Evolutionary conservation across 768 basidiomycete species (phyloP).

Genomic region (Suillus cothurnatus): DNA sequence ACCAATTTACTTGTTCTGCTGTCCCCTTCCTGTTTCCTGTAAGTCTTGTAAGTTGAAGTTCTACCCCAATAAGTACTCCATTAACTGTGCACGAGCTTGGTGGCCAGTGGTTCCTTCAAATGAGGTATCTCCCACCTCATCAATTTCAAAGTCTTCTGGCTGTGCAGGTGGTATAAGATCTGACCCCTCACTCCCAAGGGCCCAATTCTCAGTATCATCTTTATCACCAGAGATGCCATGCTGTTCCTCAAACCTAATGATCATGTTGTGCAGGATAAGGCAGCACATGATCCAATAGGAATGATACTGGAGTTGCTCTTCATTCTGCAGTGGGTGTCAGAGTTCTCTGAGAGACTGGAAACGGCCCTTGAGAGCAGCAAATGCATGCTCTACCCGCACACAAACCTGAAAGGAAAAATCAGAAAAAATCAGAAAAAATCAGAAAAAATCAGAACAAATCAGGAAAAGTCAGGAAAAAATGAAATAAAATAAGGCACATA

Average conservation of each 20-base stretch:
- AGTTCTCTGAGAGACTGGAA: background rate
- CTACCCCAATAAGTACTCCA: background rate
- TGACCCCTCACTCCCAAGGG: background rate
- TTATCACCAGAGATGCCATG: background rate
- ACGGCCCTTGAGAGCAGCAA: background rate
- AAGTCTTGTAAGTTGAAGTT: background rate
- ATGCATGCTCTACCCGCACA: background rate
- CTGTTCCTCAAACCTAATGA: background rate
- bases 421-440: no score
- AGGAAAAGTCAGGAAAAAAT: background rate
- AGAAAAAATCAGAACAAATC: background rate
- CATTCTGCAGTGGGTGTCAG: background rate
- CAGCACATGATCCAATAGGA: slow-evolving; percentile 7
- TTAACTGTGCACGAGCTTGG: background rate
- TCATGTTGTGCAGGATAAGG: slow-evolving; percentile 10
- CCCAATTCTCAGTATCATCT: background rate
- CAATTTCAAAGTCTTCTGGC: background rate
- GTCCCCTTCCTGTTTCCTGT: background rate
- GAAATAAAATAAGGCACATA: background rate
- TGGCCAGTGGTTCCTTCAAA: background rate
- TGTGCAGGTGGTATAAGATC: background rate
- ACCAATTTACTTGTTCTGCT: background rate
- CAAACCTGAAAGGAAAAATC: background rate
- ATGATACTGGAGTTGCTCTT: background rate
- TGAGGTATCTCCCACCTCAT: background rate